These are phyloP conservation scores for Leccinum rimulosum DNA, from an alignment of 768 basidiomycete species.

Conservation along the genomic window DNA sequence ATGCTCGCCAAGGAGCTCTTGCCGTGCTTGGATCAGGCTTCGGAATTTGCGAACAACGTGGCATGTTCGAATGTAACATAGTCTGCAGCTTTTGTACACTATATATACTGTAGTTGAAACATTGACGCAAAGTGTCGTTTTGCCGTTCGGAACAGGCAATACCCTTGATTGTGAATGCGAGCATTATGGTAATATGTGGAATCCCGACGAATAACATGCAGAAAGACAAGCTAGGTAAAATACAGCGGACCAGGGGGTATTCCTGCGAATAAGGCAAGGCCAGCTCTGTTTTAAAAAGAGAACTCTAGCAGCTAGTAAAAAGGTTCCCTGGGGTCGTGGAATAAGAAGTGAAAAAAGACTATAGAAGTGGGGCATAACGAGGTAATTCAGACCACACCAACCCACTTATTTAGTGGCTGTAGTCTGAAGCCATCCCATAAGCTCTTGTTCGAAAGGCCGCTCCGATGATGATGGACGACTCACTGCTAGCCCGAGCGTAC, in stretches of 20 bases:
- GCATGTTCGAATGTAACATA: background rate
- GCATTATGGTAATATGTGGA: constrained; percentile 37
- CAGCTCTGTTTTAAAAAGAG: constrained; percentile 34
- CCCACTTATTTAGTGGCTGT: constrained; percentile 32
- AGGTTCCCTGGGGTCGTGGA: constrained; percentile 16
- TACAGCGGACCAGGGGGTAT: constrained; percentile 43
- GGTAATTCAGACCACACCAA: constrained; percentile 14
- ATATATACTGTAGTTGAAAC: background rate
- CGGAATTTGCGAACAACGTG: background rate
- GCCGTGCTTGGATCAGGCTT: constrained; percentile 10
- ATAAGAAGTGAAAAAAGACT: constrained; percentile 8
- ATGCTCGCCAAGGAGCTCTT: constrained; percentile 41
- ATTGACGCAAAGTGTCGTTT: background rate
- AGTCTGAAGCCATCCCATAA: constrained; percentile 38
- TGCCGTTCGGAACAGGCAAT: constrained; percentile 13
- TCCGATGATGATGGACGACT: constrained; percentile 41
- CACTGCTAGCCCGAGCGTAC: constrained; percentile 71
- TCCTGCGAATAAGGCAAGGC: constrained; percentile 28
- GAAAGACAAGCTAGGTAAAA: constrained; percentile 37
- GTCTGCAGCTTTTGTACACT: background rate
- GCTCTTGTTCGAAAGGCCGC: constrained; percentile 35
- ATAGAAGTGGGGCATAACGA: constrained; percentile 2
- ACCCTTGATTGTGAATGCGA: constrained; percentile 32
- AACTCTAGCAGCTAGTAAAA: constrained; percentile 29
- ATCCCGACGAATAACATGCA: constrained; percentile 38